Base-by-base conservation (phyloP, 306 rosid species). In the Vicia faba region DNA sequence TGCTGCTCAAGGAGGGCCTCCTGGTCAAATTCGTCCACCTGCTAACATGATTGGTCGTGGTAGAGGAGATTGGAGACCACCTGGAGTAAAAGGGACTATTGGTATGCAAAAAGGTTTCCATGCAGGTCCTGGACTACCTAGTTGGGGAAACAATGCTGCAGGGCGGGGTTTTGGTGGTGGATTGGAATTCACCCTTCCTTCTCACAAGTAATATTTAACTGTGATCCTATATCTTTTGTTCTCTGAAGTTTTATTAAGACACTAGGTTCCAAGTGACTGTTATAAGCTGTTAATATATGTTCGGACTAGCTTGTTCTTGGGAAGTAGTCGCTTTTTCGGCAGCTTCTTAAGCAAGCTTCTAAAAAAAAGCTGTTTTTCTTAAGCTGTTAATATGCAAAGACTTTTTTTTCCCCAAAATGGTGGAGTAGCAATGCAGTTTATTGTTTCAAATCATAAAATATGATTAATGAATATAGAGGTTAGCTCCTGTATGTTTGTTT, bases 41-140 rank as follows among this genome's bases (percentile, higher is more conserved):
- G 79, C 70, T 46, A 86, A 75, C 84, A 64, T 88, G 85, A 69
- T 78, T 79, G 99, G 99, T 78, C 92, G 97, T 70, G 99, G 96
- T 55, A 84, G 99, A 79, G 97, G 97, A 78, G 99, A 95, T 54
- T 95, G 99, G 99, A 88, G 97, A 85, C 96, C 99, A 36, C 23
- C 80, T 61, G 97, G 91, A 76, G 43, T 83, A 13, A 93, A 90
- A 82, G 87, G 80, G 40, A 75, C 55, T 55, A 29, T 76, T 70
- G 81, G 78, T 12, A 69, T 79, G 84, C 97, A 88, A 73, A 93
- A 93, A 75, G 91, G 84, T 70, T 92, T 87, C 76, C 92, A 85
- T 79, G 76, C 89, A 28, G 89, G 96, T 69, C 75, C 93, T 56
- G 96, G 97, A 61, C 28, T 72, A 75, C 84, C 95, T 58, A 81